Evolutionary conservation across 805 yeast genomes (phyloP).

Genomic region (Schizosaccharomyces japonicus): DNA sequence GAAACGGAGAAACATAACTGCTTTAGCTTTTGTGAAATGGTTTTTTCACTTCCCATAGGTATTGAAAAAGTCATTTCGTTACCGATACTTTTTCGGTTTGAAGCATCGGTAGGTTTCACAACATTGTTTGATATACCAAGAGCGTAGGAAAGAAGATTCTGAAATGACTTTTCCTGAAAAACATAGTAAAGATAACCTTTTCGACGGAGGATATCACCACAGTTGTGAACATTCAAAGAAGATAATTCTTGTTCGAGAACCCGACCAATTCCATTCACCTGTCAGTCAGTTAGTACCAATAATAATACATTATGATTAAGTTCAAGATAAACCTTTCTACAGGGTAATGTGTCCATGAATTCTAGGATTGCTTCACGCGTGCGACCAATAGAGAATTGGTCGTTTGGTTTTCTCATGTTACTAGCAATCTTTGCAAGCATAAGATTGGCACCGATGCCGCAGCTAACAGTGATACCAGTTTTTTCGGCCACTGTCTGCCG

Average conservation of each 20-base stretch:
- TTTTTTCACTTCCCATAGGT: slow-evolving; percentile 4
- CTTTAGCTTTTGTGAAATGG: slow-evolving; percentile 8
- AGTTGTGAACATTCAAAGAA: slow-evolving; percentile 10
- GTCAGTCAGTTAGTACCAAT: not conserved
- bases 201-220: slow-evolving; percentile 9
- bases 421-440: slow-evolving; percentile 14
- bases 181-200: not conserved
- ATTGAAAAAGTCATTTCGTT: slow-evolving; percentile 12
- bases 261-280: slow-evolving; percentile 11
- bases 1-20: slow-evolving; percentile 9
- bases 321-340: slow-evolving; percentile 10
- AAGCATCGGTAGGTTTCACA: slow-evolving; percentile 9
- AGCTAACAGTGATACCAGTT: slow-evolving; percentile 48
- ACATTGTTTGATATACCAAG: slow-evolving; percentile 13
- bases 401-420: slow-evolving; percentile 13
- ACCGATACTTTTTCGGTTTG: slow-evolving; percentile 12
- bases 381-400: slow-evolving; percentile 10
- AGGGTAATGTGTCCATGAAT: slow-evolving; percentile 10
- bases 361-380: slow-evolving; percentile 9
- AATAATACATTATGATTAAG: not conserved
- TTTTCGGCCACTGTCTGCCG: slow-evolving; percentile 20
- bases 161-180: slow-evolving; percentile 7
- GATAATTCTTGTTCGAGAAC: slow-evolving; percentile 13
- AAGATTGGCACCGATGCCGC: slow-evolving; percentile 40
- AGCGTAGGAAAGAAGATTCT: slow-evolving; percentile 10